Evolutionary conservation across 2,329 filamentous ascomycete species (phyloP), one percentile per base, ranked within the genome.

Genomic region (Cephalotrichum gorgonifer): DNA sequence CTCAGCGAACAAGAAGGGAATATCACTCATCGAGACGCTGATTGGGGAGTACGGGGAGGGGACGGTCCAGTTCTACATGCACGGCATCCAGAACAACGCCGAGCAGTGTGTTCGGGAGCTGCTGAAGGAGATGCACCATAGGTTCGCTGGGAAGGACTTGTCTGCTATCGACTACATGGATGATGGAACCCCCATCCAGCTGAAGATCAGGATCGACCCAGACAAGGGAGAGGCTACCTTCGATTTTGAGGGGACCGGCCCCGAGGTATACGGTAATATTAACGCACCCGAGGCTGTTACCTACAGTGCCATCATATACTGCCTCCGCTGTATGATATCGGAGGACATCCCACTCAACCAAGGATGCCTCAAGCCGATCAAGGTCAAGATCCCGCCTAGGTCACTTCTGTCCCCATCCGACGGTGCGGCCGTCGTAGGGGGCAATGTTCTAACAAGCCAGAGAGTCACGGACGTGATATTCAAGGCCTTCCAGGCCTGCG

Each of bases 261-360:
- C 84, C 0, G 85, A 93, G 64, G 84, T 88, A 1, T 88, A 88
- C 57, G 85, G 78, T 27, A 90, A 89, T 57, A 83, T 83, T 64
- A 93, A 93, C 58, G 86, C 87, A 0, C 87, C 87, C 0, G 78
- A 88, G 64, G 87, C 87, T 3, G 85, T 93, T 44, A 90, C 86
- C 0, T 88, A 86, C 66, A 85, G 80, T 6, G 87, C 87, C n/a
- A 90, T 91, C 55, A 91, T 93, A 54, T 93, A 93, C 70, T 91
- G 86, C 57, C 71, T 93, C 15, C 78, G 87, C 25, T 87, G 83
- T 57, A 72, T 93, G 50, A 89, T 93, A 54, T 83, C 78, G 8
- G 81, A 88, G 57, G 86, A 91, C 53, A 90, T 93, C 7, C 87
- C 87, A 0, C 70, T 93, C 3, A 93, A 93, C 62, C 87, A 93